Conservation (phyloP, 192 early-diverging fungal species). For the Podila verticillata region DNA sequence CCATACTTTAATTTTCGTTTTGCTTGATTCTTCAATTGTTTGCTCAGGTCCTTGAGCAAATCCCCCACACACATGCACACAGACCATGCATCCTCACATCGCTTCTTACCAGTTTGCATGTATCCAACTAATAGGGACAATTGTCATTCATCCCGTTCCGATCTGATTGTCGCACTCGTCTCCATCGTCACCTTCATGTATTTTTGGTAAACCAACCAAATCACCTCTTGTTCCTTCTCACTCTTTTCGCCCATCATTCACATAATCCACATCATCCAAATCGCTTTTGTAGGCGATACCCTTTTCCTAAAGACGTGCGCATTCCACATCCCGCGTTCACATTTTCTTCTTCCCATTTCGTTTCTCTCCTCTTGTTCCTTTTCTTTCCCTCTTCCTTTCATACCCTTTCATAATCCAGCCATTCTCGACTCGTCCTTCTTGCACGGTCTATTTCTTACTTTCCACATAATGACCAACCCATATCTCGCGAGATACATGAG, state of each 20-base stretch:
- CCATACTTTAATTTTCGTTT: neutral
- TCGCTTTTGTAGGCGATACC: neutral
- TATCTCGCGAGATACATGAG: constrained; percentile 2
- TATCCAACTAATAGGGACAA: neutral
- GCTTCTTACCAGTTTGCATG: neutral
- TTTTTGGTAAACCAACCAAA: neutral
- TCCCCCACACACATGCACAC: neutral
- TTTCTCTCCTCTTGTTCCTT: neutral
- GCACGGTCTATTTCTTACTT: neutral
- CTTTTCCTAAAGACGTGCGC: neutral
- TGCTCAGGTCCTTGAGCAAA: neutral
- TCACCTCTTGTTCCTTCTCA: neutral
- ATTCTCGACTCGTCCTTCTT: neutral
- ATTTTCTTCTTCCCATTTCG: neutral
- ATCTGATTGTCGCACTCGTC: neutral
- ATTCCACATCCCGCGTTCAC: constrained; percentile 1
- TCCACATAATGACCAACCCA: constrained; percentile 1
- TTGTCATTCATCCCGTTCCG: neutral
- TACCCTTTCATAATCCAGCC: neutral
- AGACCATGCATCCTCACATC: neutral
- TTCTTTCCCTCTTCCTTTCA: neutral
- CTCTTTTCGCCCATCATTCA: neutral
- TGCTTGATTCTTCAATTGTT: neutral
- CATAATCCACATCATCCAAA: neutral
- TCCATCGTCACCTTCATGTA: neutral